Base-by-base conservation (phyloP, 2,329 filamentous ascomycete genomes). In the Diatrype stigma region DNA sequence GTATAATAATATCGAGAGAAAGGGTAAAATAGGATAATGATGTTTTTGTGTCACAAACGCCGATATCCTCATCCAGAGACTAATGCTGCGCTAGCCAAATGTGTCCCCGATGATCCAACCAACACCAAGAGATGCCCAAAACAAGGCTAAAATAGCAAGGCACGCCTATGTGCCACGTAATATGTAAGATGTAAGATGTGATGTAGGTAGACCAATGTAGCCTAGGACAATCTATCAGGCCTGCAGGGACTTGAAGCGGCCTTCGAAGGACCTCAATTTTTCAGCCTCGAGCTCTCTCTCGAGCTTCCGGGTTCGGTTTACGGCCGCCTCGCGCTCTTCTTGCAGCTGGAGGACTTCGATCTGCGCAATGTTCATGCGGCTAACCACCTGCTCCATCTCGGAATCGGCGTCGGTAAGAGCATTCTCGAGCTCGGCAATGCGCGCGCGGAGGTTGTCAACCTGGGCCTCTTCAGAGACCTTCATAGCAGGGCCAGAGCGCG, bases 361-460 rank as follows among this genome's bases (percentile, higher is more conserved):
- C 72, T 94, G 89, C 10, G 89, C 88, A 60, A 78, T 76, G 70
- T 90, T 93, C 85, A 95, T 93, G 56, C 87, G 80, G 53, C 85
- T 78, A 7, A 95, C 87, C 7, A 94, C 89, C 68, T 90, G 85
- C 64, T 90, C 84, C 87, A 94, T 93, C 71, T 93, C 89, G 46
- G 75, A 74, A 62, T 94, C 90, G 16, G 90, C 87, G 57, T 90
- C 82, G 5, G 79, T 72, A 12, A 95, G 76, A 16, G 92, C 87
- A 61, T 83, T 85, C 74, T 99, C 94, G 2, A 99, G 82, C 70
- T 96, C 90, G 51, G 83, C 75, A 7, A 97, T 89, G 54, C 87
- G 85, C 53, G 83, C 81, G 66, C 91, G 88, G 32, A 99, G 82
- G 52, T 81, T 77, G 54, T 88, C 82, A 48, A 93, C 85, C 72